phyloP scores from a whole-genome alignment of 345 rosid species.

The Pistacia vera region DNA sequence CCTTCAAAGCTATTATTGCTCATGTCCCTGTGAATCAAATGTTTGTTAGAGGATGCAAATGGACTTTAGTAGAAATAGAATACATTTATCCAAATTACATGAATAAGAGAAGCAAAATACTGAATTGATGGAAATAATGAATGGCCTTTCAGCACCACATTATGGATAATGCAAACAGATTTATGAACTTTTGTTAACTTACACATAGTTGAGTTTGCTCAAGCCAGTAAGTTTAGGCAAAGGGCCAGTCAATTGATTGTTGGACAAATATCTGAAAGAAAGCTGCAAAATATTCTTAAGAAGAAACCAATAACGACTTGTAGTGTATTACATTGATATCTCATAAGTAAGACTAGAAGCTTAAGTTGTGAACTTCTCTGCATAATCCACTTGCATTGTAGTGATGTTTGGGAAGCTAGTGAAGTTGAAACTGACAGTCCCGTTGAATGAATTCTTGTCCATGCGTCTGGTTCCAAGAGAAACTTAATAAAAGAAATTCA shows the following conservation, averaged over 20 bases:
- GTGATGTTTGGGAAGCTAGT: constrained; percentile 46
- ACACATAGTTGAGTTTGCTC: constrained; percentile 58
- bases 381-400: constrained; percentile 58
- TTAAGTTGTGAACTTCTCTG: neutral
- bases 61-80: neutral
- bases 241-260: constrained; percentile 54
- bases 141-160: neutral
- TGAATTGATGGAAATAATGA: neutral
- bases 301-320: neutral
- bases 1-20: constrained; percentile 65
- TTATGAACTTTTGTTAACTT: constrained; percentile 27
- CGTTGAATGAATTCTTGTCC: constrained; percentile 56
- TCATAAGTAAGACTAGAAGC: neutral
- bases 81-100: neutral
- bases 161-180: neutral
- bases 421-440: constrained; percentile 47
- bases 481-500: neutral
- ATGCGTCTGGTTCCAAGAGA: constrained; percentile 56
- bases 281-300: neutral
- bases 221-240: constrained; percentile 62
- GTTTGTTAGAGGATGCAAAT: neutral
- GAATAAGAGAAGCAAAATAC: too few relatives aligned
- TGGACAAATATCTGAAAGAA: constrained; percentile 63
- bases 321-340: too few relatives aligned
- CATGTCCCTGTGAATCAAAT: constrained; percentile 56